A percentile compares a stretch with the other conserved stretches of the same genome.
These are phyloP conservation scores for Eleusine coracana DNA, from an alignment of 176 grass and related monocot species.

Conservation along the genomic window DNA sequence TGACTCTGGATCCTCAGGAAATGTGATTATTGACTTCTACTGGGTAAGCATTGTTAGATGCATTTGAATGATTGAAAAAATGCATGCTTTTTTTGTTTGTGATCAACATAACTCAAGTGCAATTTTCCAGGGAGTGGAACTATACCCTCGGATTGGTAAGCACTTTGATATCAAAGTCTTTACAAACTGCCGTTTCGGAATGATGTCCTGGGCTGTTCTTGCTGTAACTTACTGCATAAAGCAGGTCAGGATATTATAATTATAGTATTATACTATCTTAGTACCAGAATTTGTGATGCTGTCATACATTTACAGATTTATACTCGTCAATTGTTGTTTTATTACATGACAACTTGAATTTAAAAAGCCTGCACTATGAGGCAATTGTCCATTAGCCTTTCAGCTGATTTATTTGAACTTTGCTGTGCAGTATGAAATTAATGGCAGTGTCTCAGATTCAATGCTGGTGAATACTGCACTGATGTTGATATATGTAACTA, in stretches of 20 bases:
- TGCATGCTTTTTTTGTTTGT: slow-evolving; percentile 3
- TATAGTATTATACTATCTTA: slow-evolving; percentile 16
- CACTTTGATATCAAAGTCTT: slow-evolving; percentile 97
- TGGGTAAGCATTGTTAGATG: slow-evolving; percentile 61
- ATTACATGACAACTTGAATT: slow-evolving; percentile 24
- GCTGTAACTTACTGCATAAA: slow-evolving; percentile 99
- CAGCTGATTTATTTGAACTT: slow-evolving; percentile 28
- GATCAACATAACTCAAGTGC: slow-evolving; percentile 2
- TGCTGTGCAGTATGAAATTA: slow-evolving; percentile 83
- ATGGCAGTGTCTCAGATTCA: slow-evolving; percentile 78
- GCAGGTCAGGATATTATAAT: slow-evolving; percentile 64
- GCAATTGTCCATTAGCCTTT: slow-evolving; percentile 13
- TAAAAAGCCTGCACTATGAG: background rate
- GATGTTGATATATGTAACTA: slow-evolving; percentile 98
- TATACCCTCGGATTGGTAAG: slow-evolving; percentile 96
- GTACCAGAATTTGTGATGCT: background rate
- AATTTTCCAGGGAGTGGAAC: slow-evolving; percentile 82
- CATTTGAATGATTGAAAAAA: background rate
- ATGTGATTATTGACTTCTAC: slow-evolving; percentile 94
- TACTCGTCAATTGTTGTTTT: background rate
- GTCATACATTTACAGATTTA: background rate
- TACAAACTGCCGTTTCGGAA: slow-evolving; percentile 97
- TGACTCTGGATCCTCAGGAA: slow-evolving; percentile 95
- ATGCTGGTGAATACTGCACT: slow-evolving; percentile 95
- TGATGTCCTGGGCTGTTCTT: slow-evolving; percentile 99